Conservation (phyloP, 495 filamentous ascomycete genomes). For the Aspergillus nanangensis region DNA sequence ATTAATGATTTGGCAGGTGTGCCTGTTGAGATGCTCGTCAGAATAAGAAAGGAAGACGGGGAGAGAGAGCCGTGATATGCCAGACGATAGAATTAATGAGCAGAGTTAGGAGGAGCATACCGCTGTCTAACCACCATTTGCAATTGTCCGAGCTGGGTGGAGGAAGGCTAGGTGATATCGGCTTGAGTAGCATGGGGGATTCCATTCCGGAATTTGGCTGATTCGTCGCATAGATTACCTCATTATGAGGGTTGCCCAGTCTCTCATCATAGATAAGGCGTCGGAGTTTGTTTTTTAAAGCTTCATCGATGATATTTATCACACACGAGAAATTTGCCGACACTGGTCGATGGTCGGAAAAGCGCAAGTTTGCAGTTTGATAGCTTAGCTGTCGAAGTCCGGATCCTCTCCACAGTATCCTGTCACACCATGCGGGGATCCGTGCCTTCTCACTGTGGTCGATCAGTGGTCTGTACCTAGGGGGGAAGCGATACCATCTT, state of each 20-base stretch:
- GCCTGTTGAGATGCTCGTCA: conserved; percentile 36
- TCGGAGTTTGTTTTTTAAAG: conserved; percentile 62
- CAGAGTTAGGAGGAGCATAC: conserved; percentile 25
- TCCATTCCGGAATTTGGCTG: conserved; percentile 65
- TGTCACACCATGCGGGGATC: conserved; percentile 97
- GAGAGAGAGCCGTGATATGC: neutral
- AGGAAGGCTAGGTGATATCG: conserved; percentile 76
- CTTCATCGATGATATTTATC: conserved; percentile 74
- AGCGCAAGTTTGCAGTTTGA: conserved; percentile 67
- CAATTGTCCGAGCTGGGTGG: conserved; percentile 83
- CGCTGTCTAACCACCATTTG: conserved; percentile 94
- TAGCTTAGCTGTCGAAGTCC: conserved; percentile 82
- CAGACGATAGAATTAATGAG: neutral
- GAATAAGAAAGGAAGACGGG: conserved; percentile 2
- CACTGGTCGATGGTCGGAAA: conserved; percentile 94
- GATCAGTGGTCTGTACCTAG: neutral
- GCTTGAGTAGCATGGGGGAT: conserved; percentile 66
- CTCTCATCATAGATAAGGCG: conserved; percentile 66
- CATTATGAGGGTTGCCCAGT: conserved; percentile 51
- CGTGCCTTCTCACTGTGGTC: conserved; percentile 73
- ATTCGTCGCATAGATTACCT: conserved; percentile 28
- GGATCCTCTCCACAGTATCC: conserved; percentile 78
- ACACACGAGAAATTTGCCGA: conserved; percentile 82
- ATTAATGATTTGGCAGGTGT: conserved; percentile 70
- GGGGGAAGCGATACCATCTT: conserved; percentile 24